phyloP scores from a whole-genome alignment of 345 rosid genomes.

The Odontarrhena argentea region DNA sequence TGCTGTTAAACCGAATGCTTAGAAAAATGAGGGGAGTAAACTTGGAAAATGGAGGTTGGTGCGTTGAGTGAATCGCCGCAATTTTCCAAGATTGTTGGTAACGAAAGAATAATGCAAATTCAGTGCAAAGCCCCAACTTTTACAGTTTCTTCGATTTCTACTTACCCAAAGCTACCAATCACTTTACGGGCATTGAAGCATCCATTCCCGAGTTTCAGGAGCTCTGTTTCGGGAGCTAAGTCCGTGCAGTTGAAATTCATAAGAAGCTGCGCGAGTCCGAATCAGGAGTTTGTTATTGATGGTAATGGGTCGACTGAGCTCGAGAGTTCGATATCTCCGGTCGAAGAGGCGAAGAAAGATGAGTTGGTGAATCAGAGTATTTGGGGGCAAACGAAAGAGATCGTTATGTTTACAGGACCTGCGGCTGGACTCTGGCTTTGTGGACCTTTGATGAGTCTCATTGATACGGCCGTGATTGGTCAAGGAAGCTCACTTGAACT shows the following conservation, averaged over 20 bases:
- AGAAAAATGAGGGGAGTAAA: constrained; percentile 10
- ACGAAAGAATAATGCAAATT: constrained; percentile 40
- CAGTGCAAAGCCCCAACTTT: constrained; percentile 45
- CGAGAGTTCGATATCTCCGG: constrained; percentile 15
- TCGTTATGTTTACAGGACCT: constrained; percentile 81
- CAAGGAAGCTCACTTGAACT: constrained; percentile 90
- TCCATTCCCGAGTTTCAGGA: constrained; percentile 23
- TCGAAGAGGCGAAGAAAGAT: constrained; percentile 36
- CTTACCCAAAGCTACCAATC: constrained; percentile 35
- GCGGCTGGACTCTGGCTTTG: constrained; percentile 91
- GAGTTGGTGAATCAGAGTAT: constrained; percentile 64
- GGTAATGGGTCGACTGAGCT: constrained; percentile 34
- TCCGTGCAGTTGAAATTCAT: constrained; percentile 24
- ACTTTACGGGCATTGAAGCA: constrained; percentile 32
- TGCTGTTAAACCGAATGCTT: constrained; percentile 3
- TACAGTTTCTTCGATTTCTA: constrained; percentile 36
- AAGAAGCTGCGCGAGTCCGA: constrained; percentile 40
- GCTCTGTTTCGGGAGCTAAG: constrained; percentile 33
- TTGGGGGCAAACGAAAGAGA: constrained; percentile 85
- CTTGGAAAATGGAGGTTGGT: constrained; percentile 22
- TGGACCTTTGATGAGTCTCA: constrained; percentile 95
- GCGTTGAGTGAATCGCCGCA: constrained; percentile 29
- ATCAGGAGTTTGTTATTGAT: constrained; percentile 41
- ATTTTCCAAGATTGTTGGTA: neutral
- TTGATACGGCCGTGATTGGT: constrained; percentile 86